A percentile compares a stretch with the other conserved stretches of the same genome.
Evolutionary conservation across 2,329 filamentous ascomycete species (phyloP).

Genomic region (Fusarium piperis): DNA sequence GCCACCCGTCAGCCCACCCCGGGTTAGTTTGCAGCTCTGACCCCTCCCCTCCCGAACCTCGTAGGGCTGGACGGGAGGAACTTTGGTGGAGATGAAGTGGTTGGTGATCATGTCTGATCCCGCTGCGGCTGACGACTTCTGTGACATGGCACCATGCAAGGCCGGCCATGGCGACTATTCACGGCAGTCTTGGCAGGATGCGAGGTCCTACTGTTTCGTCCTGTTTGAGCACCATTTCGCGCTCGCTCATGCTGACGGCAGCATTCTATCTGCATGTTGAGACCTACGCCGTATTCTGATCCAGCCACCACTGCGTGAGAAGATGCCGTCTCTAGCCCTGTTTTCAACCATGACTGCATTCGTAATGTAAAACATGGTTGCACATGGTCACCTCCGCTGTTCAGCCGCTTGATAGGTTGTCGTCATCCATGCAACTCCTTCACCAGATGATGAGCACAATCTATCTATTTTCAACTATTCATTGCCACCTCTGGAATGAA

Average conservation of each 20-base stretch:
- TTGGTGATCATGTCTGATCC: constrained; percentile 7
- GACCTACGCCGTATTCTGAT: not conserved
- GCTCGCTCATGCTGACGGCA: not conserved
- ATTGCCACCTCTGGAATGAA: not conserved
- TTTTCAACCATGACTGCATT: not conserved
- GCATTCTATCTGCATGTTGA: not conserved
- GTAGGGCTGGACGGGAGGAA: constrained; percentile 21
- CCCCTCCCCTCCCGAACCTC: not conserved
- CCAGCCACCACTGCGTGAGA: not conserved
- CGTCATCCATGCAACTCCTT: not conserved
- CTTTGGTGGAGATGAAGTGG: not conserved
- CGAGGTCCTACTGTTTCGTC: not conserved
- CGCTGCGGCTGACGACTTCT: constrained; percentile 20
- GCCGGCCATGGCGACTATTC: not conserved
- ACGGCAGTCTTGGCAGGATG: constrained; percentile 3
- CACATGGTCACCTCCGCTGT: not conserved
- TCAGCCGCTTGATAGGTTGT: not conserved
- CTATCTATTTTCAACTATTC: not conserved
- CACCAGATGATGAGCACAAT: not conserved
- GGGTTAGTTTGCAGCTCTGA: constrained; percentile 2
- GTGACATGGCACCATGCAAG: constrained; percentile 2
- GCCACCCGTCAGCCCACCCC: constrained; percentile 21
- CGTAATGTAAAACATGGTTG: not conserved
- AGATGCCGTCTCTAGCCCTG: no score
- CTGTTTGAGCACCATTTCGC: not conserved